These are phyloP conservation scores for Fusarium annulatum DNA, from an alignment of 2,329 filamentous ascomycete genomes.

Conservation along the genomic window DNA sequence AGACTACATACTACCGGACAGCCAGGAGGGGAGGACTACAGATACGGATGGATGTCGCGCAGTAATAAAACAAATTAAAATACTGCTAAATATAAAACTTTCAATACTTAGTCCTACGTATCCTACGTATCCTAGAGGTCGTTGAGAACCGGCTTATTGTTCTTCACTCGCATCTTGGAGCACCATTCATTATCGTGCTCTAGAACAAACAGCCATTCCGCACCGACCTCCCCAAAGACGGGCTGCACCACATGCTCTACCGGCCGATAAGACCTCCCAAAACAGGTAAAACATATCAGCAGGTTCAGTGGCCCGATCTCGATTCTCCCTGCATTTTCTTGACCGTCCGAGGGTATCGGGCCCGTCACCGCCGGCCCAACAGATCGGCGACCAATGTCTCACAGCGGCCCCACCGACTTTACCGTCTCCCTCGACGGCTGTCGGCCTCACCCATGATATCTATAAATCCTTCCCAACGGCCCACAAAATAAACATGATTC, in stretches of 20 bases:
- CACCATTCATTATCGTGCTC: too few relatives aligned
- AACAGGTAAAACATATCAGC: neutral
- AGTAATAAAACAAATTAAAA: neutral
- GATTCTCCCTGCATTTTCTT: neutral
- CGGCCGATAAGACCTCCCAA: neutral
- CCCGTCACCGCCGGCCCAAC: neutral
- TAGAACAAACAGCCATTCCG: neutral
- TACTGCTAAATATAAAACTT: accelerated
- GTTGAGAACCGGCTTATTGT: neutral
- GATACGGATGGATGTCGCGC: neutral
- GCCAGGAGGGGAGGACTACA: neutral
- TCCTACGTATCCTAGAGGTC: neutral
- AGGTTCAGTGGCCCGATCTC: neutral
- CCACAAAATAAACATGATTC: slow-evolving; percentile 5
- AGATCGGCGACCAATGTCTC: slow-evolving; percentile 14
- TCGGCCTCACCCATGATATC: slow-evolving; percentile 5
- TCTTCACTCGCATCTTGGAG: too few relatives aligned
- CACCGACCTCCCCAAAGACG: neutral
- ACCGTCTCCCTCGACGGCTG: slow-evolving; percentile 14
- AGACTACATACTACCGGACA: neutral
- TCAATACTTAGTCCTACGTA: neutral
- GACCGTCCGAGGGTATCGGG: slow-evolving; percentile 10
- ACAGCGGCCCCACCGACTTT: slow-evolving; percentile 11
- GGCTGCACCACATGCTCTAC: neutral
- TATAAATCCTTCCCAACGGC: neutral